Percentiles rank a stretch among this genome's conserved stretches.
phyloP scores from a whole-genome alignment of 345 rosid genomes.

The Citrus glauca region DNA sequence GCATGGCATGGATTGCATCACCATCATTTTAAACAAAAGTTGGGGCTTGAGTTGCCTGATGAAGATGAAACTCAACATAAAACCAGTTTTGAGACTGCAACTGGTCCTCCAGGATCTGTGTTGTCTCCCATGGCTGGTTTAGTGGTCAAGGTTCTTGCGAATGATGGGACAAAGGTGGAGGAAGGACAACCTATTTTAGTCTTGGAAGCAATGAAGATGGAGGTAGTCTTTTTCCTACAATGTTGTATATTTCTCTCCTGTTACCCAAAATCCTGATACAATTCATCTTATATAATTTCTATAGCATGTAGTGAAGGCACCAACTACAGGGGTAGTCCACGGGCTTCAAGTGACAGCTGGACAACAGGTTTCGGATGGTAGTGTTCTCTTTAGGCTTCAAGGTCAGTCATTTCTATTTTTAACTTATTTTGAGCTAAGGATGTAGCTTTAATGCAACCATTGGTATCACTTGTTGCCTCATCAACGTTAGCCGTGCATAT shows the following conservation, averaged over 20 bases:
- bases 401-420: conserved; percentile 37
- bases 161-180: conserved; percentile 67
- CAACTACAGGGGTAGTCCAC: conserved; percentile 54
- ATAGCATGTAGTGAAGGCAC: conserved; percentile 88
- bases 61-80: conserved; percentile 57
- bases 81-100: conserved; percentile 42
- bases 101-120: conserved; percentile 63
- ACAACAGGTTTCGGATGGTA: conserved; percentile 71
- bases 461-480: not conserved
- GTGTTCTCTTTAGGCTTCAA: conserved; percentile 64
- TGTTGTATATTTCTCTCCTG: not conserved
- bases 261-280: not conserved
- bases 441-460: not conserved
- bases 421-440: not conserved
- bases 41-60: conserved; percentile 51
- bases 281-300: not conserved
- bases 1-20: conserved; percentile 68
- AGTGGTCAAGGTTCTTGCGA: conserved; percentile 76
- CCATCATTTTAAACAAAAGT: conserved; percentile 61
- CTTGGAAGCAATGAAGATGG: conserved; percentile 98
- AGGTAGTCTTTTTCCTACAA: conserved; percentile 39
- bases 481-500: not conserved
- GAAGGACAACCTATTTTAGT: conserved; percentile 78
- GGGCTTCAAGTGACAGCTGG: conserved; percentile 71
- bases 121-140: conserved; percentile 96